Conservation (phyloP, 768 basidiomycete genomes). For the Trametes gibbosa region DNA sequence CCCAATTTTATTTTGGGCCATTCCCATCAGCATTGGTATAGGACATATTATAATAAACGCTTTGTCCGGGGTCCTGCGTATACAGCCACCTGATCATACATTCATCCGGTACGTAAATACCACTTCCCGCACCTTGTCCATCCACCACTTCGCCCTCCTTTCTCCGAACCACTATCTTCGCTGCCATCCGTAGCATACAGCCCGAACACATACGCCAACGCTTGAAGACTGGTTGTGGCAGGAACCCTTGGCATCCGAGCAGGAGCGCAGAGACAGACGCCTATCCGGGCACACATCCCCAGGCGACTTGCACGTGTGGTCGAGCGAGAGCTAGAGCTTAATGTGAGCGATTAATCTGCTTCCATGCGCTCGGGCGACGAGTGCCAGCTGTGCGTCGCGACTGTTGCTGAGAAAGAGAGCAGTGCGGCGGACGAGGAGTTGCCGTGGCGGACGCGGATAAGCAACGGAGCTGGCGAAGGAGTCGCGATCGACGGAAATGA, state of each 20-base stretch:
- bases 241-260: not conserved
- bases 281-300: not conserved
- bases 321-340: not conserved
- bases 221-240: no score
- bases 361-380: not conserved
- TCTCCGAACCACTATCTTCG: no score
- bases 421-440: slow-evolving; percentile 8
- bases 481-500: slow-evolving; percentile 23
- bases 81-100: slow-evolving; percentile 1
- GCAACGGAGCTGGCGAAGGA: slow-evolving; percentile 11
- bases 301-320: slow-evolving; percentile 17
- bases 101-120: not conserved
- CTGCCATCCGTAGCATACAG: no score
- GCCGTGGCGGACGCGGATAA: slow-evolving; percentile 15
- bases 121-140: not conserved
- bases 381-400: not conserved
- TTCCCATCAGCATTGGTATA: no score
- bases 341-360: slow-evolving; percentile 5
- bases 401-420: not conserved
- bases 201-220: no score
- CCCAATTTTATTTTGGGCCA: no score
- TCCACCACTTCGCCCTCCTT: not conserved
- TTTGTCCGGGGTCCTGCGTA: not conserved
- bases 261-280: not conserved
- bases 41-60: no score